Evolutionary conservation across 163 green algal genomes (phyloP).

Genomic region (Trebouxiophyceae sp.): DNA sequence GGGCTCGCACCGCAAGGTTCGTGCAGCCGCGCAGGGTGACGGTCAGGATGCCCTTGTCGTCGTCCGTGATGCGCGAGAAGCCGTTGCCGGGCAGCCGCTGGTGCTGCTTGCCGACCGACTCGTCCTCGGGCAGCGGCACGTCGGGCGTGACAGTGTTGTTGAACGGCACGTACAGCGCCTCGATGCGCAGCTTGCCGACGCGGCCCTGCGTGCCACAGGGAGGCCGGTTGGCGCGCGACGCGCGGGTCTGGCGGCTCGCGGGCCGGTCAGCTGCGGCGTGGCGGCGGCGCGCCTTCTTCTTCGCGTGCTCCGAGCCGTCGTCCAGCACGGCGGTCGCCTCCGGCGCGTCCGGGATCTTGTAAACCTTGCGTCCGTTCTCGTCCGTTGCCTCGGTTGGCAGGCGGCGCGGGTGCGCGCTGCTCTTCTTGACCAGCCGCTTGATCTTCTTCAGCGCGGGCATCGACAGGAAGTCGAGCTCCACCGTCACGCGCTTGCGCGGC

Average conservation of each 20-base stretch:
- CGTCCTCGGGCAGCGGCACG: slow-evolving; percentile 41
- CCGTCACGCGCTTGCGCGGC: not conserved
- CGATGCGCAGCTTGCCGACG: slow-evolving; percentile 40
- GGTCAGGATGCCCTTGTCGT: slow-evolving; percentile 28
- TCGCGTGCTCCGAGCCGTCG: not conserved
- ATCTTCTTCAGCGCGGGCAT: not conserved
- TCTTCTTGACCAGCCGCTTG: slow-evolving; percentile 1
- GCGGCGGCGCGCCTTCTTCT: not conserved
- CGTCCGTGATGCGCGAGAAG: not conserved
- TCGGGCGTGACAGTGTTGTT: slow-evolving; percentile 45
- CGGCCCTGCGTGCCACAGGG: too few species aligned
- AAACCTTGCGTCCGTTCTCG: not conserved
- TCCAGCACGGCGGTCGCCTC: not conserved
- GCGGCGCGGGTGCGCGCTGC: not conserved
- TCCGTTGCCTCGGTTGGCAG: not conserved
- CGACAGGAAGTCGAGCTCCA: not conserved
- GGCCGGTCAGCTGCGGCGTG: not conserved
- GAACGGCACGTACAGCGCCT: slow-evolving; percentile 39
- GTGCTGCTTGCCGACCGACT: slow-evolving; percentile 47
- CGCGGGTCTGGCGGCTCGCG: slow-evolving; percentile 18
- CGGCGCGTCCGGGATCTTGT: not conserved
- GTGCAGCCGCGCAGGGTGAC: slow-evolving; percentile 18
- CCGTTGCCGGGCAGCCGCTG: too few species aligned
- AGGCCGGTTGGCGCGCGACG: too few species aligned
- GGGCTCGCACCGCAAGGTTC: slow-evolving; percentile 22